Evolutionary conservation across 140 eudicot species (phyloP).

Genomic region (Senecio squalidus): DNA sequence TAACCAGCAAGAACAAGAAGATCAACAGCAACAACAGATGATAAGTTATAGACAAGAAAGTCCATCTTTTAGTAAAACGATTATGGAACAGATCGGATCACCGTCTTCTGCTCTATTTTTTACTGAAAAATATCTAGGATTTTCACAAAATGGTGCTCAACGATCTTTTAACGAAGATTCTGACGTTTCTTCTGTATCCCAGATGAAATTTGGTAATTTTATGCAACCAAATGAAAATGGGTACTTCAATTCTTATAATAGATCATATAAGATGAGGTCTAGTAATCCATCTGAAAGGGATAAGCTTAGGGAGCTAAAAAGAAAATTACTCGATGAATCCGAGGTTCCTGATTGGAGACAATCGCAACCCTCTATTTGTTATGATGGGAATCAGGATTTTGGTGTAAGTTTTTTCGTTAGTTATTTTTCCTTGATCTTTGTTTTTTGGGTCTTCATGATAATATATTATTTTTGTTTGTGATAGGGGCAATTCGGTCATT

Average conservation of each 20-base stretch:
- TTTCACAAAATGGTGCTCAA: conserved; percentile 35
- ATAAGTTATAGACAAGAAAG: conserved; percentile 29
- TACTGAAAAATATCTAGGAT: conserved; percentile 56
- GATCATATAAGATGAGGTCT: conserved; percentile 30
- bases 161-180: conserved; percentile 26
- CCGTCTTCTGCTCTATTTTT: conserved; percentile 57
- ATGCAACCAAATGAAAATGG: conserved; percentile 28
- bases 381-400: conserved; percentile 31
- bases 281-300: conserved; percentile 41
- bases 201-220: conserved; percentile 10
- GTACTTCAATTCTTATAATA: conserved; percentile 26
- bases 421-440: neutral
- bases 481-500: conserved; percentile 23
- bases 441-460: neutral
- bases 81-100: conserved; percentile 55
- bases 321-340: conserved; percentile 47
- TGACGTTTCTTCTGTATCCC: conserved; percentile 32
- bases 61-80: conserved; percentile 35
- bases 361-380: conserved; percentile 27
- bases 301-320: conserved; percentile 46
- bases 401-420: conserved; percentile 37
- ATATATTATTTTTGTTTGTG: neutral
- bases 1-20: conserved; percentile 11
- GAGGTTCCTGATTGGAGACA: conserved; percentile 47
- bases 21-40: conserved; percentile 20